phyloP scores from a whole-genome alignment of 1,284 basidiomycete genomes.

The Thelephora terrestris region DNA sequence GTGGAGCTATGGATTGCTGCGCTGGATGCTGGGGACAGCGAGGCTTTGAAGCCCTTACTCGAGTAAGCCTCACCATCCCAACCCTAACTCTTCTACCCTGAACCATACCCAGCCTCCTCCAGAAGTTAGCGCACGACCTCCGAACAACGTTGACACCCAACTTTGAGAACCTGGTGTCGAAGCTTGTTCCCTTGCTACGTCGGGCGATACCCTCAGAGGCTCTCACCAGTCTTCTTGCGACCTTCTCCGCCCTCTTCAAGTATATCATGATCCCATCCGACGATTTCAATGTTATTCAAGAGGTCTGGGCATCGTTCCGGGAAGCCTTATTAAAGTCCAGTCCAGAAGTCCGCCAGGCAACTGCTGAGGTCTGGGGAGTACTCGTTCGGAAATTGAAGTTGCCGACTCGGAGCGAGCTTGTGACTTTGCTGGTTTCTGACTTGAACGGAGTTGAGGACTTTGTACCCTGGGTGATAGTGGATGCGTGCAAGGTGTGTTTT shows the following conservation, averaged over 20 bases:
- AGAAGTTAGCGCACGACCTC: slow-evolving; percentile 67
- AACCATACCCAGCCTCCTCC: slow-evolving; percentile 44
- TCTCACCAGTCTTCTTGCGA: slow-evolving; percentile 53
- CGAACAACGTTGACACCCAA: slow-evolving; percentile 56
- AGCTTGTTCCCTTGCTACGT: slow-evolving; percentile 47
- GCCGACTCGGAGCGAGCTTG: slow-evolving; percentile 38
- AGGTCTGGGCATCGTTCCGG: slow-evolving; percentile 47
- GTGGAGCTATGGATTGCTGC: slow-evolving; percentile 50
- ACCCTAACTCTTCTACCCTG: slow-evolving; percentile 3
- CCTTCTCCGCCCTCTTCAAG: slow-evolving; percentile 57
- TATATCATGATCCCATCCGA: slow-evolving; percentile 55
- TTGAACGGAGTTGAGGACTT: slow-evolving; percentile 43
- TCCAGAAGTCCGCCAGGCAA: slow-evolving; percentile 57
- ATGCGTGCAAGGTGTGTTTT: slow-evolving; percentile 56
- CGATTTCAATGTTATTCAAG: slow-evolving; percentile 36
- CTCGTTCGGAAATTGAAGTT: slow-evolving; percentile 54
- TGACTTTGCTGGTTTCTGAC: slow-evolving; percentile 36
- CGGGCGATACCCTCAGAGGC: slow-evolving; percentile 47
- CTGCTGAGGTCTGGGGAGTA: slow-evolving; percentile 73
- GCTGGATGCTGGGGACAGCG: slow-evolving; percentile 50
- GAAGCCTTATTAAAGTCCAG: slow-evolving; percentile 44
- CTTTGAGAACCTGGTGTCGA: slow-evolving; percentile 43
- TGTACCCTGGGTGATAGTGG: slow-evolving; percentile 58
- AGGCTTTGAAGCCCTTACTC: slow-evolving; percentile 55
- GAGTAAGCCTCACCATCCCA: slow-evolving; percentile 40